Evolutionary conservation across 2,329 filamentous ascomycete species (phyloP).

Genomic region (Alternaria longipes): DNA sequence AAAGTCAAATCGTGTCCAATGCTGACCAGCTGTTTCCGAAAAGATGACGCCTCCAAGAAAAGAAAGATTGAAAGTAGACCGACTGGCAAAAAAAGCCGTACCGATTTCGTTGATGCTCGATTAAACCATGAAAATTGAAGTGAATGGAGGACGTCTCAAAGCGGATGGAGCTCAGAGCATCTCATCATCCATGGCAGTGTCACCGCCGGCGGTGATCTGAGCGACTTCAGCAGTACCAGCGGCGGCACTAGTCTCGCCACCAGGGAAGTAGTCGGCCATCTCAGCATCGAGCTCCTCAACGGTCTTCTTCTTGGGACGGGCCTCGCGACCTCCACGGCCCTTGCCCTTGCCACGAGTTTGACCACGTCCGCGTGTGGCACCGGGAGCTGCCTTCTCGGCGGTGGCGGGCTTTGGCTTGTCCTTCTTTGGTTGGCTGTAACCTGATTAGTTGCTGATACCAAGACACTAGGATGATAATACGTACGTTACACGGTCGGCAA

Average conservation of each 20-base stretch:
- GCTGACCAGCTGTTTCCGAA: slow-evolving; percentile 22
- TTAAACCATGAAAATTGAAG: slow-evolving; percentile 17
- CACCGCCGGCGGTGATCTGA: slow-evolving; percentile 53
- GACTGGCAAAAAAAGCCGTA: slow-evolving; percentile 19
- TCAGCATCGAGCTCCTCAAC: slow-evolving; percentile 95
- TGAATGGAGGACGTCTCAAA: slow-evolving; percentile 3
- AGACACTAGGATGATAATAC: slow-evolving; percentile 39
- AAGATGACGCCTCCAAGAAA: slow-evolving; percentile 28
- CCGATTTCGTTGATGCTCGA: slow-evolving; percentile 22
- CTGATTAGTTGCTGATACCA: slow-evolving; percentile 16
- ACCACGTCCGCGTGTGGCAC: slow-evolving; percentile 55
- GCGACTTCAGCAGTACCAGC: slow-evolving; percentile 56
- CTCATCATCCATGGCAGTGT: slow-evolving; percentile 53
- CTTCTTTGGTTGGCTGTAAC: slow-evolving; percentile 68
- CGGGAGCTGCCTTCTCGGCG: slow-evolving; percentile 70
- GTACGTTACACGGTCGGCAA: slow-evolving; percentile 86
- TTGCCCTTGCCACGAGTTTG: slow-evolving; percentile 58
- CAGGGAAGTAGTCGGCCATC: slow-evolving; percentile 93
- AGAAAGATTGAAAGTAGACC: slow-evolving; percentile 21
- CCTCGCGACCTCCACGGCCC: slow-evolving; percentile 56
- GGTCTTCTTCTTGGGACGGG: slow-evolving; percentile 85
- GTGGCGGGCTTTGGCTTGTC: slow-evolving; percentile 75
- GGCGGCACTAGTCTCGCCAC: slow-evolving; percentile 54
- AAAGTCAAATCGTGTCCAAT: slow-evolving; percentile 19
- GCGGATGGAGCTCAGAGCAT: slow-evolving; percentile 41